Evolutionary conservation across 2,329 filamentous ascomycete species (phyloP).

Genomic region (Fusarium concolor): DNA sequence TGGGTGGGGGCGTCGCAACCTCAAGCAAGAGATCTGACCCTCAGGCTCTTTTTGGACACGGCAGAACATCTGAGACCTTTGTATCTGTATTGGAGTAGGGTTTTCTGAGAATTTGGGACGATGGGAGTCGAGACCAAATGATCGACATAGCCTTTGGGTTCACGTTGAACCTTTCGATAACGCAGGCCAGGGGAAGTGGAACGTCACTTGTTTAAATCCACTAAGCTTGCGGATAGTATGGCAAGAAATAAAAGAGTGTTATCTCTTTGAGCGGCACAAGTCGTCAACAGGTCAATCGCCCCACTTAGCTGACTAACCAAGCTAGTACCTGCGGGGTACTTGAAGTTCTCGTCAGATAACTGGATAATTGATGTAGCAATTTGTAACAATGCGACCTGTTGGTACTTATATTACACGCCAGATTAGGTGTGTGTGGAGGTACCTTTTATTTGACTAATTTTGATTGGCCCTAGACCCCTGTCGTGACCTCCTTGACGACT

Average conservation of each 20-base stretch:
- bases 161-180: background rate
- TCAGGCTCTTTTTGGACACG: background rate
- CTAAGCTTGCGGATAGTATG: background rate
- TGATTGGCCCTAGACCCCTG: no score
- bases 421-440: no score
- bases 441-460: no score
- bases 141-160: background rate
- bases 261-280: no score
- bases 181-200: background rate
- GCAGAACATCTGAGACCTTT: slow-evolving; percentile 7
- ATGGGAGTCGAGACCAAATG: slow-evolving; percentile 2
- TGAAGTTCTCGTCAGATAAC: no score
- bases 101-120: slow-evolving; percentile 2
- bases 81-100: background rate
- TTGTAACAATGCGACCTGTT: no score
- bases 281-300: no score
- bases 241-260: background rate
- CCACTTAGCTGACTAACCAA: no score
- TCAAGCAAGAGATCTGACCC: slow-evolving; percentile 1
- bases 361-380: no score
- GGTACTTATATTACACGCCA: no score
- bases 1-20: background rate
- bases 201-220: background rate
- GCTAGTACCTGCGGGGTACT: no score
- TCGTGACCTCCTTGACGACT: no score